Evolutionary conservation across 1,284 basidiomycete genomes (phyloP), one percentile per base, ranked within the genome.

Genomic region (Apiotrichum montevideense): DNA sequence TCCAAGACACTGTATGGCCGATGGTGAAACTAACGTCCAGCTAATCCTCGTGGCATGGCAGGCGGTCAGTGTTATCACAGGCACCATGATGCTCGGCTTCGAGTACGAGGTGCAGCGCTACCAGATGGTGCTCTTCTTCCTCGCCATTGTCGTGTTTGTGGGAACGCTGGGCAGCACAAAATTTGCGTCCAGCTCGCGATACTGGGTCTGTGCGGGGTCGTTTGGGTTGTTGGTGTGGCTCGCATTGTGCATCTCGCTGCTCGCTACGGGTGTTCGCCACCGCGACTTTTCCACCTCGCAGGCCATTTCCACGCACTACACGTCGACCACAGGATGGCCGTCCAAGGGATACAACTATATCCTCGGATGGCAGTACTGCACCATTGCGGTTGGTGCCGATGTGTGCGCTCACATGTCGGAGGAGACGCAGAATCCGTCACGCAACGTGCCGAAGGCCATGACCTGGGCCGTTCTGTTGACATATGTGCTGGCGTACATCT

Each of bases 391-490:
- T 43, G 75, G 75, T 11, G 64, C 60, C 35, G 60, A 61, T 51
- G 56, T 54, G 3, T 56, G 51, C 10, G 60, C 60, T 0, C 60
- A 61, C 59, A 72, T 77, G 64, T 72, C 74, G 2, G 75, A 77
- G 55, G 75, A 77, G 52, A 77, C 75, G 14, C 69, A 73, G 47
- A 72, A 73, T 54, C 75, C 75, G 2, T 70, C 71, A 15, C 58
- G 75, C 54, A 72, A 71, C 52, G 75, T 77, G 2, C 75, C 75
- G 9, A 71, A 72, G 33, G 75, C 74, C 6, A 77, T 76, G 74
- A 60, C 66, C 6, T 58, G 55, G 15, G 64, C 70, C 3, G 64
- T 74, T 39, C 55, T 69, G 11, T 43, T 64, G 8, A 70, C 70
- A 1, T 76, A 76, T 45, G 52, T 70, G 2, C 46, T 73, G 35